Evolutionary conservation across 2,329 filamentous ascomycete species (phyloP).

Genomic region (Parastagonospora avenae): DNA sequence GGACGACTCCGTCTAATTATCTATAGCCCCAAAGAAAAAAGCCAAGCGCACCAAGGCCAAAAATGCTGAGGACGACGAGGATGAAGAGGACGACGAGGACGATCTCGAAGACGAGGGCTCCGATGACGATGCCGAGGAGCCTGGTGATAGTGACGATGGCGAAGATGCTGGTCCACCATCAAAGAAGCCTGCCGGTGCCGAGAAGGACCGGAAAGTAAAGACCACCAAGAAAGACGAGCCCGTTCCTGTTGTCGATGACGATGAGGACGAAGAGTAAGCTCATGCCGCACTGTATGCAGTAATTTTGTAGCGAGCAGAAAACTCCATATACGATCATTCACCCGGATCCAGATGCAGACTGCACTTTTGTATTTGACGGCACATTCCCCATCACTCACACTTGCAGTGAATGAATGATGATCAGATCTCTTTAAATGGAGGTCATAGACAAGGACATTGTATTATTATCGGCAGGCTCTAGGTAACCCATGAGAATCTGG

Average conservation of each 20-base stretch:
- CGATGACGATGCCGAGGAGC: constrained; percentile 31
- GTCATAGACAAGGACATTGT: too few species aligned
- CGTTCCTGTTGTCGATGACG: constrained; percentile 40
- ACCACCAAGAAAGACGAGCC: constrained; percentile 32
- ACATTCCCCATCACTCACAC: too few species aligned
- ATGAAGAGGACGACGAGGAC: constrained; percentile 40
- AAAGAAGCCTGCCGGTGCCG: constrained; percentile 43
- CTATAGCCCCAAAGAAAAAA: constrained; percentile 42
- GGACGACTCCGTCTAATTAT: constrained; percentile 2
- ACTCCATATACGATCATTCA: too few species aligned
- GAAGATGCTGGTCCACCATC: constrained; percentile 46
- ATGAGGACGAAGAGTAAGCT: constrained; percentile 34
- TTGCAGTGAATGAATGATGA: too few species aligned
- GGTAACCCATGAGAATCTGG: too few species aligned
- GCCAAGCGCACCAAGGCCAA: constrained; percentile 38
- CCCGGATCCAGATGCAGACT: too few species aligned
- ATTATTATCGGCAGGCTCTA: too few species aligned
- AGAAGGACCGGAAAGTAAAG: constrained; percentile 43
- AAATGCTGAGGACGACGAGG: constrained; percentile 35
- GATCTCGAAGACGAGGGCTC: constrained; percentile 40
- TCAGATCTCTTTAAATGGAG: too few species aligned
- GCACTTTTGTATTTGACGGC: too few species aligned
- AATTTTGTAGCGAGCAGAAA: neutral
- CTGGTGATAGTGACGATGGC: constrained; percentile 30
- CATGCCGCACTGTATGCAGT: neutral